Conservation (phyloP, 768 basidiomycete species). For the Serendipita sp. region DNA sequence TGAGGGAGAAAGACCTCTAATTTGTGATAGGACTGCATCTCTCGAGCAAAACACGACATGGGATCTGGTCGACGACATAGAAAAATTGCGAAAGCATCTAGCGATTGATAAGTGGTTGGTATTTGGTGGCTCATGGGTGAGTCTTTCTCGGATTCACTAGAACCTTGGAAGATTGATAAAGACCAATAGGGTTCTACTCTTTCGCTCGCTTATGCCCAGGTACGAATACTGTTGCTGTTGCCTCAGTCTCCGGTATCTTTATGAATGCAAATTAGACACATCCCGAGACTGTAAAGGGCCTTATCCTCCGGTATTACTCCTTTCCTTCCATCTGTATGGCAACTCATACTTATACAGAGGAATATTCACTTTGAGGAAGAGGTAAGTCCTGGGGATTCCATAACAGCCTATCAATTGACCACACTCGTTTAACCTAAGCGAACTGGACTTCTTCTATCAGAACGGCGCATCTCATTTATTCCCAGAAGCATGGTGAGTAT, state of each 20-base stretch:
- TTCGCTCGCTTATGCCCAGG: slow-evolving; percentile 73
- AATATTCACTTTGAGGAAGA: slow-evolving; percentile 74
- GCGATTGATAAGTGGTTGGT: slow-evolving; percentile 79
- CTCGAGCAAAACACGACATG: slow-evolving; percentile 84
- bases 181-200: slow-evolving; percentile 58
- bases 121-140: slow-evolving; percentile 86
- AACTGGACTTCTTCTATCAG: slow-evolving; percentile 88
- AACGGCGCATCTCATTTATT: slow-evolving; percentile 67
- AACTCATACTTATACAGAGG: slow-evolving; percentile 31
- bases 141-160: slow-evolving; percentile 11
- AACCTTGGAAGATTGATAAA: slow-evolving; percentile 12
- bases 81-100: slow-evolving; percentile 61
- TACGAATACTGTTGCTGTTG: slow-evolving; percentile 14
- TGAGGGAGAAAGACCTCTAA: not conserved
- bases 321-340: not conserved
- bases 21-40: slow-evolving; percentile 39
- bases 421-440: slow-evolving; percentile 23
- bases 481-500: slow-evolving; percentile 66
- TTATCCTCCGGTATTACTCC: slow-evolving; percentile 36
- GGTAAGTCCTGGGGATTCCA: slow-evolving; percentile 22
- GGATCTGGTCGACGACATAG: slow-evolving; percentile 84
- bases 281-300: slow-evolving; percentile 60
- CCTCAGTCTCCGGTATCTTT: not conserved
- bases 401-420: not conserved
- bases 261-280: slow-evolving; percentile 34